Evolutionary conservation across 257 asterid species (phyloP), one percentile per base, ranked within the genome.

Genomic region (Nicotiana otophora): DNA sequence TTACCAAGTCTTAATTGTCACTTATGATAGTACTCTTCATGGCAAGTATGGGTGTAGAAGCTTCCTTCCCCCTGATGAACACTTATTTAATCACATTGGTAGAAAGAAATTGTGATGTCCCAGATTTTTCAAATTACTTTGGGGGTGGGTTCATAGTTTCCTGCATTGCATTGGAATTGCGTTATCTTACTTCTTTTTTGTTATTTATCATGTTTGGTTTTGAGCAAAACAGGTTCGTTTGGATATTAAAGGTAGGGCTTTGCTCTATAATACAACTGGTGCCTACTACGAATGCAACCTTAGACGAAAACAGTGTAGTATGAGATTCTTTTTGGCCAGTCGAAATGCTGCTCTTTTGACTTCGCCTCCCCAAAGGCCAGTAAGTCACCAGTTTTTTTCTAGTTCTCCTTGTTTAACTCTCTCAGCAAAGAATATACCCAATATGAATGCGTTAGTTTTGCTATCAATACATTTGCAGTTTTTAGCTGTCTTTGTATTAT

Each of bases 281-380:
- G 86, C 99, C 48, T 90, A 88, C 82, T 94, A 90, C 88, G 82
- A 87, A 79, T 95, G 99, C 84, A 66, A 80, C 84, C 91, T 88
- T 81, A 80, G 84, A 58, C 89, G 63, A 15, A 88, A 88, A 80
- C 81, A 84, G 67, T 95, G 98, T 83, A 86, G 83, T 81, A 83
- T 95, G 82, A 78, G 77, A 69, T 82, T 95, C 82, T 63, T 60
- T 63, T 75, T 90, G 70, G 57, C 82, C 46, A 82, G 90, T 51
- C 86, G 85, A 85, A 91, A 88, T 88, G 85, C 85, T 83, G 98
- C 93, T 85, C 90, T 92, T 87, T 87, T 95, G 83, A 88, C 95
- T 63, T 82, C 95, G 84, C 97, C 97, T 80, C 86, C 88, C 77
- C 88, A 87, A 81, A 77, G 76, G 61, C 88, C 85, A 83, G 99